Evolutionary conservation across 306 rosid species (phyloP).

Genomic region (Ziziphus jujuba): DNA sequence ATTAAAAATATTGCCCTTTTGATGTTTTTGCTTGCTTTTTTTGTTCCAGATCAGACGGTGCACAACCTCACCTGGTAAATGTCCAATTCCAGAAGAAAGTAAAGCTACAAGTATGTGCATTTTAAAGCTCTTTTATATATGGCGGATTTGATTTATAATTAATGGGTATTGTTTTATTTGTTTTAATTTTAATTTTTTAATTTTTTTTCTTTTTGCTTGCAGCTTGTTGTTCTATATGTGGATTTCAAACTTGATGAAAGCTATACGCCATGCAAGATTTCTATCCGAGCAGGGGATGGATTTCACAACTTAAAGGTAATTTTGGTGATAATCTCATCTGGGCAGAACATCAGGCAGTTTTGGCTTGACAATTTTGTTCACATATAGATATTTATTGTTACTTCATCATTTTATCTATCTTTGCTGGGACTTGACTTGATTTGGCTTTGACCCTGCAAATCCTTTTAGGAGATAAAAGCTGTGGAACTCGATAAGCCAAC

Average conservation of each 20-base stretch:
- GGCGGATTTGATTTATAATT: neutral
- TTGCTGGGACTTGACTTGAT: constrained; percentile 2
- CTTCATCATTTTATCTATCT: neutral
- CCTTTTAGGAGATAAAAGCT: constrained; percentile 77
- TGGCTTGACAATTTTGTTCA: too few relatives aligned
- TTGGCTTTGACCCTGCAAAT: constrained; percentile 19
- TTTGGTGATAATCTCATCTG: neutral
- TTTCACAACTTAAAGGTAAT: constrained; percentile 87
- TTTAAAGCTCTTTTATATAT: neutral
- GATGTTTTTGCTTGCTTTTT: neutral
- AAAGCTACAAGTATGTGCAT: constrained; percentile 57
- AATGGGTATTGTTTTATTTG: neutral
- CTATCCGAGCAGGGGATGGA: constrained; percentile 88
- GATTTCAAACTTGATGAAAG: constrained; percentile 96
- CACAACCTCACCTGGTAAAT: constrained; percentile 90
- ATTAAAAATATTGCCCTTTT: neutral
- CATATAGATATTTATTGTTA: too few relatives aligned
- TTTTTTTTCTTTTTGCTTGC: neutral
- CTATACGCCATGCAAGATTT: constrained; percentile 82
- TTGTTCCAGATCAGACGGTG: constrained; percentile 79
- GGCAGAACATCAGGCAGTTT: neutral
- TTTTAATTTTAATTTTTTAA: neutral
- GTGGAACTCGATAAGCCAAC: constrained; percentile 83
- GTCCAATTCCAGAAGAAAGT: constrained; percentile 94
- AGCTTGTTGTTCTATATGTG: constrained; percentile 82